Conservation (phyloP, 1,139 yeast genomes). For the Taphrina flavorubra region DNA sequence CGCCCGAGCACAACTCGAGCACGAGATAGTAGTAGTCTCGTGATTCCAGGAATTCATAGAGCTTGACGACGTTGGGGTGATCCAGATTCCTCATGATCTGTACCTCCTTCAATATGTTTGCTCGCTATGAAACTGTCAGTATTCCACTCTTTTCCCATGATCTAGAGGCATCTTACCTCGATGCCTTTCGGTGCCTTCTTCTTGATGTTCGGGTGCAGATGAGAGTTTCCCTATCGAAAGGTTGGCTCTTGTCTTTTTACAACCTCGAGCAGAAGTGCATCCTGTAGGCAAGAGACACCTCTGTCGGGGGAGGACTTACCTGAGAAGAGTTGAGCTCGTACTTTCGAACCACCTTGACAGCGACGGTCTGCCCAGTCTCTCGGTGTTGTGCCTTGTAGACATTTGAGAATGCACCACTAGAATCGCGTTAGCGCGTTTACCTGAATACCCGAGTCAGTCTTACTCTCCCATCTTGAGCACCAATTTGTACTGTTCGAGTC, state of each 20-base stretch:
- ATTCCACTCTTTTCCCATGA: background rate
- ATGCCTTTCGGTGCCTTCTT: slow-evolving; percentile 49
- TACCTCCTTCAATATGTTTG: slow-evolving; percentile 78
- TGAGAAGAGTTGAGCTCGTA: slow-evolving; percentile 60
- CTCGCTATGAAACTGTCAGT: slow-evolving; percentile 51
- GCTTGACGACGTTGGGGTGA: slow-evolving; percentile 74
- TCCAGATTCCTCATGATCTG: slow-evolving; percentile 74
- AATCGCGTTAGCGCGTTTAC: slow-evolving; percentile 48
- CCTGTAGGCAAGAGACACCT: slow-evolving; percentile 30
- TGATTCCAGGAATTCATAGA: slow-evolving; percentile 71
- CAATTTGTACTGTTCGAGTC: slow-evolving; percentile 56
- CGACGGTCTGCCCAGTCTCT: slow-evolving; percentile 62
- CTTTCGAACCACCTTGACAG: slow-evolving; percentile 84
- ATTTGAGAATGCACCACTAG: slow-evolving; percentile 90
- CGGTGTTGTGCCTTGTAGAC: slow-evolving; percentile 75
- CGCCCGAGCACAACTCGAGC: slow-evolving; percentile 87
- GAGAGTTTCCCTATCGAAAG: slow-evolving; percentile 39
- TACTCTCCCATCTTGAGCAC: slow-evolving; percentile 57
- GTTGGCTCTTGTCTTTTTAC: slow-evolving; percentile 38
- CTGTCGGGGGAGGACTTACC: slow-evolving; percentile 49
- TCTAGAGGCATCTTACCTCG: slow-evolving; percentile 48
- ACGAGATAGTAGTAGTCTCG: slow-evolving; percentile 73
- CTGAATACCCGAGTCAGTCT: slow-evolving; percentile 10
- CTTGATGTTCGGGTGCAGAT: slow-evolving; percentile 46
- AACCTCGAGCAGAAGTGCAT: slow-evolving; percentile 31